phyloP scores from a whole-genome alignment of 2,329 filamentous ascomycete species.

The Cordyceps fumosorosea region DNA sequence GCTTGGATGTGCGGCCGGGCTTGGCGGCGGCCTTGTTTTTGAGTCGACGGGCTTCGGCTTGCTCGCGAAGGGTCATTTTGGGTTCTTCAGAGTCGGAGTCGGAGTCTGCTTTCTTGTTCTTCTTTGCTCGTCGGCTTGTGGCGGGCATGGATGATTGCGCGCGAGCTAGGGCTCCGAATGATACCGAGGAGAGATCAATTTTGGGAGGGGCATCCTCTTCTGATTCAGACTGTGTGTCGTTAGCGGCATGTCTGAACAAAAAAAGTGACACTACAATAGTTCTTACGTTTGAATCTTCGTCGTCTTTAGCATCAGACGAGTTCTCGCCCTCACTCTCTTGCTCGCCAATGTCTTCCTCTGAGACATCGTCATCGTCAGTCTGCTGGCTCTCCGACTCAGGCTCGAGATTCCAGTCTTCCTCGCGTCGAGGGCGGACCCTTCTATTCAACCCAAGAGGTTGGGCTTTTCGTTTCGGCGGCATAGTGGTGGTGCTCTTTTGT shows the following conservation, averaged over 20 bases:
- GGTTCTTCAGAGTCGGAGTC: constrained; percentile 17
- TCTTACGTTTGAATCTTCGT: constrained; percentile 23
- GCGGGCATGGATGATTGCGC: constrained; percentile 64
- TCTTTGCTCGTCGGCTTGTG: constrained; percentile 22
- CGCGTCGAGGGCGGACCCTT: constrained; percentile 37
- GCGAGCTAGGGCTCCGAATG: constrained; percentile 85
- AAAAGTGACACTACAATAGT: not conserved
- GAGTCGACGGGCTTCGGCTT: constrained; percentile 17
- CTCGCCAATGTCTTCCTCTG: constrained; percentile 22
- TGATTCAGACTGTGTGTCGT: constrained; percentile 18
- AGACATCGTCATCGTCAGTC: constrained; percentile 23
- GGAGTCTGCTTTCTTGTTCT: constrained; percentile 24
- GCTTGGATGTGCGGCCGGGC: constrained; percentile 57
- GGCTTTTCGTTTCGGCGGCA: constrained; percentile 36
- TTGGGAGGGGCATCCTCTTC: constrained; percentile 28
- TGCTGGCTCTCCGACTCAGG: constrained; percentile 21
- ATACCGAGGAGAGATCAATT: constrained; percentile 54
- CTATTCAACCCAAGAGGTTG: constrained; percentile 32
- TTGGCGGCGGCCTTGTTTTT: constrained; percentile 8
- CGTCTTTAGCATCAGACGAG: constrained; percentile 24
- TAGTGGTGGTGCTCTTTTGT: constrained; percentile 14
- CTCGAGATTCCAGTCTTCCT: constrained; percentile 37
- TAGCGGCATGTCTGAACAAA: not conserved
- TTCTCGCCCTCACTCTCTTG: constrained; percentile 25
- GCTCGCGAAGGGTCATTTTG: constrained; percentile 28